Evolutionary conservation across 2,329 filamentous ascomycete genomes (phyloP).

Genomic region (Cordyceps javanica): DNA sequence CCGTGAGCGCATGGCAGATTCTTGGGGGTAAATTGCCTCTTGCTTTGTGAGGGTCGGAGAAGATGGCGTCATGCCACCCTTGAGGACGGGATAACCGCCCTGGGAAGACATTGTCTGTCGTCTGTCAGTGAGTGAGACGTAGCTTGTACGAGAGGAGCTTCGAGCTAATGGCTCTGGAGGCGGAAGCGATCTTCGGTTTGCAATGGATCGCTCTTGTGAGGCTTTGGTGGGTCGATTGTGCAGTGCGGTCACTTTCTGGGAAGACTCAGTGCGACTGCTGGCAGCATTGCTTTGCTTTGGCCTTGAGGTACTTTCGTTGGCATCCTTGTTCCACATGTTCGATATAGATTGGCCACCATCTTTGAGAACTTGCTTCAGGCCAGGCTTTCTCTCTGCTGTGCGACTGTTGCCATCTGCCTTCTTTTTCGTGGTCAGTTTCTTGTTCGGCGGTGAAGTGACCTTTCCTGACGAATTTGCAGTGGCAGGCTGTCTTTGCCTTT

Average conservation of each 20-base stretch:
- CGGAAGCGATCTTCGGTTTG: conserved; percentile 11
- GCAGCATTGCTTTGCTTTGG: conserved; percentile 21
- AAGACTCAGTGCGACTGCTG: conserved; percentile 8
- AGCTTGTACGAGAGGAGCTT: conserved; percentile 41
- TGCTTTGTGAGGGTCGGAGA: conserved; percentile 33
- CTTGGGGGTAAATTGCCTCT: conserved; percentile 16
- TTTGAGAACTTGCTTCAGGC: conserved; percentile 46
- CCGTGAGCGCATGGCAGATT: conserved; percentile 16
- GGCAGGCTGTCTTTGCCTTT: conserved; percentile 28
- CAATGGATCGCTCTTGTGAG: background rate
- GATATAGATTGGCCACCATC: conserved; percentile 42
- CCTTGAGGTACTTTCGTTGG: conserved; percentile 20
- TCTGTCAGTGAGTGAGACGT: conserved; percentile 44
- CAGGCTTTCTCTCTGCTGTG: conserved; percentile 36
- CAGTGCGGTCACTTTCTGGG: conserved; percentile 14
- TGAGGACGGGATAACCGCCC: conserved; percentile 48
- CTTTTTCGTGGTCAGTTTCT: conserved; percentile 19
- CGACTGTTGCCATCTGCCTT: background rate
- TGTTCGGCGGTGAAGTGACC: conserved; percentile 18
- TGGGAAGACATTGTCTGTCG: conserved; percentile 50
- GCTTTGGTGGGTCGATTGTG: conserved; percentile 11
- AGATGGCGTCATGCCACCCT: conserved; percentile 36
- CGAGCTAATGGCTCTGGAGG: conserved; percentile 27
- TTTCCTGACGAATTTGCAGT: conserved; percentile 19
- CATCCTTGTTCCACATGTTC: conserved; percentile 45